These are phyloP conservation scores for Micractinium conductrix DNA, from an alignment of 139 green algal genomes.

Conservation along the genomic window DNA sequence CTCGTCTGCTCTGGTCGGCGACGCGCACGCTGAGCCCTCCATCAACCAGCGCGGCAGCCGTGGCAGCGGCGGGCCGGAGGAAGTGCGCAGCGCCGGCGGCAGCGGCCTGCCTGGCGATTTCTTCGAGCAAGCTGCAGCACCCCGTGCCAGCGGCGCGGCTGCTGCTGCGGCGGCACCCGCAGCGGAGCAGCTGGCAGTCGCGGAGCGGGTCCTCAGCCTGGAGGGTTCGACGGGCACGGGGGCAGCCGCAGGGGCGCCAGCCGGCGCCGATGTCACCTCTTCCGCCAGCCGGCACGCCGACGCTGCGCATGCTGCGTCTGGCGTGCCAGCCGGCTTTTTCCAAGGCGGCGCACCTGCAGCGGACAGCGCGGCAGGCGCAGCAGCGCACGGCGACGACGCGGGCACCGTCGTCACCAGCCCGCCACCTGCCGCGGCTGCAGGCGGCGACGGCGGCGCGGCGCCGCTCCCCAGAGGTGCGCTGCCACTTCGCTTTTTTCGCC, in stretches of 20 bases:
- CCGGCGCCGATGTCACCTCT: constrained; percentile 19
- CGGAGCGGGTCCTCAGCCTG: constrained; percentile 5
- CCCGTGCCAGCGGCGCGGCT: background rate
- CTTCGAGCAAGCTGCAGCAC: background rate
- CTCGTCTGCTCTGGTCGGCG: background rate
- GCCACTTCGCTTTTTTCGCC: background rate
- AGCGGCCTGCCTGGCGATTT: constrained; percentile 5
- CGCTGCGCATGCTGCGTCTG: background rate
- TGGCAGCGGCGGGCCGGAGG: background rate
- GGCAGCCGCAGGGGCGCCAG: constrained; percentile 3
- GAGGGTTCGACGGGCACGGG: constrained; percentile 33
- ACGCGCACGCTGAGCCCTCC: constrained; percentile 18
- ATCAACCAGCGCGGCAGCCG: constrained; percentile 34
- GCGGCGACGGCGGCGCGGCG: background rate
- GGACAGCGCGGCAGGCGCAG: background rate
- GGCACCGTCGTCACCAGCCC: constrained; percentile 18
- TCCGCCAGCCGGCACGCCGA: background rate
- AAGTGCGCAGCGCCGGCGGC: constrained; percentile 1
- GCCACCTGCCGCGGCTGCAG: background rate
- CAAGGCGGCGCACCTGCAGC: background rate
- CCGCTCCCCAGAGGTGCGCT: constrained; percentile 17
- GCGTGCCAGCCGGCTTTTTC: constrained; percentile 31
- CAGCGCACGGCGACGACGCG: background rate
- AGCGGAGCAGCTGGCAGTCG: background rate
- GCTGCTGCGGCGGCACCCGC: background rate